Base-by-base conservation (phyloP, 441 rosid genomes). In the Croton setiger region DNA sequence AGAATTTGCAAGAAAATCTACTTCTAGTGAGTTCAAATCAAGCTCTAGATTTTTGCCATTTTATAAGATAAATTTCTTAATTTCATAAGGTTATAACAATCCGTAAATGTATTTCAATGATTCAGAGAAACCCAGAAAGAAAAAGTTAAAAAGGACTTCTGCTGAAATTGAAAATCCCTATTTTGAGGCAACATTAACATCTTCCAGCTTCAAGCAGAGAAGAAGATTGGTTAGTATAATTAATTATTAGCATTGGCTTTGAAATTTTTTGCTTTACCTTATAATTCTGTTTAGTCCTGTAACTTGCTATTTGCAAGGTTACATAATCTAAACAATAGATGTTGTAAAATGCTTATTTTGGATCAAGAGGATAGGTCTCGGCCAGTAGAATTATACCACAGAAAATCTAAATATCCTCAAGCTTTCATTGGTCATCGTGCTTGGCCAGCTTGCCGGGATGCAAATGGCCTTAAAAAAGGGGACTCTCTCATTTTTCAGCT, bases 351-450 rank as follows among this genome's bases (percentile, higher is more conserved):
- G 64, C 27, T 58, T 39, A n/a, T 72, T 64, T 44, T 12, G 31
- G 59, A 72, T 54, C 47, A 48, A 49, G 20, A 57, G 35, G 65
- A 64, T 37, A 65, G 70, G 54, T 57, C 60, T 36, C 64, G 65
- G 65, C 75, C 70, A 20, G 64, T 47, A 48, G 4, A 9, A 13
- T 52, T 56, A 37, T 27, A 39, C 31, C 3, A 3, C 57, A 48
- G 18, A 36, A 58, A 13, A 7, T 48, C 27, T n/a, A n/a, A n/a
- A 7, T 17, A 21, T 11, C 10, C 5, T 31, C 15, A n/a, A 36
- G 43, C n/a, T 39, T 51, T 17, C 66, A 58, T 72, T 59, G 53
- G 60, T 20, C 13, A 27, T 27, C n/a, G 59, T 13, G 70, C 66
- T 39, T 72, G 75, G 75, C n/a, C n/a, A 59, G 0, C 20, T 44